Conservation (phyloP, 1,284 basidiomycete species). For the Cryptococcus hybrid region DNA sequence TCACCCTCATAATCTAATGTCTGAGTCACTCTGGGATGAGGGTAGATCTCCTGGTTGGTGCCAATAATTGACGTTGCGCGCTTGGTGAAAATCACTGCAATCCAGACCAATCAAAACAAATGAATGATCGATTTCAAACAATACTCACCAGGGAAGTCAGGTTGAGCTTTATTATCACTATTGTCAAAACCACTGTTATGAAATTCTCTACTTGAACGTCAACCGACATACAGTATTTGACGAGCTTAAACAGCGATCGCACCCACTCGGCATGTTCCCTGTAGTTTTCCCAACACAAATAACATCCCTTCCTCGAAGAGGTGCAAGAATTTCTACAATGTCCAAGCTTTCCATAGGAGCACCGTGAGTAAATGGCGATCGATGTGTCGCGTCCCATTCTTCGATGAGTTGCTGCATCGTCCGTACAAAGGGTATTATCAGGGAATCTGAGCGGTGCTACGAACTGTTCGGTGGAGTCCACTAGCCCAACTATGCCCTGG, state of each 20-base stretch:
- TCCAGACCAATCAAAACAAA: background rate
- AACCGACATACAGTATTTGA: background rate
- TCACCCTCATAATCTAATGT: conserved; percentile 46
- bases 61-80: conserved; percentile 41
- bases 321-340: conserved; percentile 29
- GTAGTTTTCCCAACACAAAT: conserved; percentile 40
- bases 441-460: conserved; percentile 23
- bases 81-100: conserved; percentile 44
- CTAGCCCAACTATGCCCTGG: conserved; percentile 16
- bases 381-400: conserved; percentile 20
- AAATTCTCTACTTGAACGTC: conserved; percentile 23
- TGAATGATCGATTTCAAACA: background rate
- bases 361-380: conserved; percentile 10
- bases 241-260: background rate
- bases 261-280: conserved; percentile 31
- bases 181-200: conserved; percentile 34
- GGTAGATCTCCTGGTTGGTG: conserved; percentile 29
- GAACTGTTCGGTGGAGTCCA: conserved; percentile 9
- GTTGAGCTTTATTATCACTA: conserved; percentile 33
- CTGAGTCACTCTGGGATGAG: conserved; percentile 38
- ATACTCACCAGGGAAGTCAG: conserved; percentile 26
- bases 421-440: conserved; percentile 16
- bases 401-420: conserved; percentile 26
- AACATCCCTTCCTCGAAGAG: conserved; percentile 32
- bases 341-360: conserved; percentile 15